These are phyloP conservation scores for Shiraia sp. DNA, from an alignment of 2,329 filamentous ascomycete species.

Conservation along the genomic window DNA sequence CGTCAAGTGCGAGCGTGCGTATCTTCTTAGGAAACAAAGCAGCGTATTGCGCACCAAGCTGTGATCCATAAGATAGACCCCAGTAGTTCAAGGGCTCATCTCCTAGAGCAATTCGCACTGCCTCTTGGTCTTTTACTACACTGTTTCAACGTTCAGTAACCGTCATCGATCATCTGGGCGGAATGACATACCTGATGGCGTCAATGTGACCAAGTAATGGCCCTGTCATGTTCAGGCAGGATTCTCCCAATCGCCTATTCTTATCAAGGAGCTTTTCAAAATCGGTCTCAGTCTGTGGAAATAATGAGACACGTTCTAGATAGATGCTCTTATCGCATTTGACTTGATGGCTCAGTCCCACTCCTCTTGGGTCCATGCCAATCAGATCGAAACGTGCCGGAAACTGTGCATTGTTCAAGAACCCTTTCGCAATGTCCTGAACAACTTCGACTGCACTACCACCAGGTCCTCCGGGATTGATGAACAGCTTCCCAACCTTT, in stretches of 20 bases:
- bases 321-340: constrained; percentile 45
- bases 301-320: constrained; percentile 43
- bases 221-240: constrained; percentile 47
- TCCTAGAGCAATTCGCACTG: constrained; percentile 37
- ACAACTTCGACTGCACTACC: constrained; percentile 32
- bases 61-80: constrained; percentile 52
- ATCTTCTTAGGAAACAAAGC: constrained; percentile 51
- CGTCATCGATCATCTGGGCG: background rate
- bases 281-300: constrained; percentile 45
- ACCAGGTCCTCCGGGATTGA: constrained; percentile 51
- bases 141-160: background rate
- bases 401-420: no score
- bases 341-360: constrained; percentile 47
- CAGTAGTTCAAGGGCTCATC: constrained; percentile 46
- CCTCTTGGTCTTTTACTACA: constrained; percentile 40
- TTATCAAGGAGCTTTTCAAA: constrained; percentile 45
- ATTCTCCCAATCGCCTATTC: constrained; percentile 47
- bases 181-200: no score
- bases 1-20: constrained; percentile 51
- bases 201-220: constrained; percentile 49
- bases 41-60: constrained; percentile 51
- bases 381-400: constrained; percentile 47
- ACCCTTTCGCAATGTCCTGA: no score
- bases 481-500: constrained; percentile 44
- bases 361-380: constrained; percentile 51